phyloP scores from a whole-genome alignment of 106 monocot species.

The Dioscorea zingiberensis region DNA sequence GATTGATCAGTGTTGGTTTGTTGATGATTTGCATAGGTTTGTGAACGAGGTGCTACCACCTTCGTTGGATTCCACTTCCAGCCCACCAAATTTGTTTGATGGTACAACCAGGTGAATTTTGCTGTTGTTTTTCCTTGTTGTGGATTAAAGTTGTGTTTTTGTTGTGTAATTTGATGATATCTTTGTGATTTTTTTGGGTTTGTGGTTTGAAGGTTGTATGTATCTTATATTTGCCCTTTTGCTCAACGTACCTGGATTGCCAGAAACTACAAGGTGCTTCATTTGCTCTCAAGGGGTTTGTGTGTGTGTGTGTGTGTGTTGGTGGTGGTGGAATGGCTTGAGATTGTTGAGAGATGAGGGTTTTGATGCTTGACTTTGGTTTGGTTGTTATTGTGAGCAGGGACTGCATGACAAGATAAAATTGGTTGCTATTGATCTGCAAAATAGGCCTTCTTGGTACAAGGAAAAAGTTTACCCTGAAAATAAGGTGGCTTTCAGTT shows the following conservation, averaged over 20 bases:
- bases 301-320: background rate
- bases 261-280: slow-evolving; percentile 44
- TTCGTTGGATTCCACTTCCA: slow-evolving; percentile 35
- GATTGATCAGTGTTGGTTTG: too few species aligned
- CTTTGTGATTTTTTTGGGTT: background rate
- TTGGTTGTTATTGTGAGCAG: slow-evolving; percentile 23
- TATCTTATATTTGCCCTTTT: slow-evolving; percentile 29
- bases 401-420: slow-evolving; percentile 79
- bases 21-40: background rate
- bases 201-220: slow-evolving; percentile 38
- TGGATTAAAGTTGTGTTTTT: background rate
- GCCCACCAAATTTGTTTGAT: slow-evolving; percentile 69
- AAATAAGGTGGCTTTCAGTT: slow-evolving; percentile 78
- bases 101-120: slow-evolving; percentile 67
- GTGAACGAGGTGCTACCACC: slow-evolving; percentile 50
- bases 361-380: too few species aligned
- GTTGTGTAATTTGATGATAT: background rate
- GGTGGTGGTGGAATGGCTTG: background rate
- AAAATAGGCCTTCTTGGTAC: slow-evolving; percentile 83
- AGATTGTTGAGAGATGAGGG: background rate
- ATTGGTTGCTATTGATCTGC: slow-evolving; percentile 62
- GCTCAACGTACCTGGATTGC: slow-evolving; percentile 14
- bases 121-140: background rate
- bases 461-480: slow-evolving; percentile 86
- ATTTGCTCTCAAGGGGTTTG: background rate